Conservation (phyloP, 495 filamentous ascomycete genomes). For the Hypoxylon intermedium region DNA sequence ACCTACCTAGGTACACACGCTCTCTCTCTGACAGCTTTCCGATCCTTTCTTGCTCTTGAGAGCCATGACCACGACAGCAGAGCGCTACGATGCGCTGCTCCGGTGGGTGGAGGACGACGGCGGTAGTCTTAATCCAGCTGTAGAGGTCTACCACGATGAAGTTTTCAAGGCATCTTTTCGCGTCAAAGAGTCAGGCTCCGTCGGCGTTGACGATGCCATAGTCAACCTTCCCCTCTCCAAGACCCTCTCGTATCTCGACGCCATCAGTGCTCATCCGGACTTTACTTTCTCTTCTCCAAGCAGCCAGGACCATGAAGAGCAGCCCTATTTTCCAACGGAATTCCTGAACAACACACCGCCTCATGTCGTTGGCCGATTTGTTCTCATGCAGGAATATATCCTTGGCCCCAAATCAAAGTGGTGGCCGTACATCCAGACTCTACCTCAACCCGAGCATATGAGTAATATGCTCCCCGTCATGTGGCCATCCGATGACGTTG, state of each 20-base stretch:
- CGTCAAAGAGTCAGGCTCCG: slow-evolving; percentile 38
- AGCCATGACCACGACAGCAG: slow-evolving; percentile 28
- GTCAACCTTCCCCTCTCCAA: slow-evolving; percentile 48
- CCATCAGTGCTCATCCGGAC: slow-evolving; percentile 42
- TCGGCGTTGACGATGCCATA: slow-evolving; percentile 40
- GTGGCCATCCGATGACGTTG: slow-evolving; percentile 54
- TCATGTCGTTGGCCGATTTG: slow-evolving; percentile 57
- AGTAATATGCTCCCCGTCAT: slow-evolving; percentile 48
- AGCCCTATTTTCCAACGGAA: slow-evolving; percentile 42
- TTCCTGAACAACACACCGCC: slow-evolving; percentile 51
- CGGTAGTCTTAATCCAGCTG: slow-evolving; percentile 48
- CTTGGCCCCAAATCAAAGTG: slow-evolving; percentile 55
- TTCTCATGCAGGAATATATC: slow-evolving; percentile 57
- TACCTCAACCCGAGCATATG: slow-evolving; percentile 57
- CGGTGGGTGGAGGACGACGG: slow-evolving; percentile 49
- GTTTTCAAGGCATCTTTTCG: slow-evolving; percentile 53
- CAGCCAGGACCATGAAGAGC: not conserved
- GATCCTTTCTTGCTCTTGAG: not conserved
- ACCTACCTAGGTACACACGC: no score
- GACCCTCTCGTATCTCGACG: slow-evolving; percentile 56
- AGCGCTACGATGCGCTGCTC: slow-evolving; percentile 37
- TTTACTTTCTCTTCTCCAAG: slow-evolving; percentile 24
- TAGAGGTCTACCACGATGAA: slow-evolving; percentile 55
- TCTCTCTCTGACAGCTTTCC: not conserved
- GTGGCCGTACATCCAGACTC: slow-evolving; percentile 58